Base-by-base conservation (phyloP, 1,284 basidiomycete species). In the Puccinia polysora region DNA sequence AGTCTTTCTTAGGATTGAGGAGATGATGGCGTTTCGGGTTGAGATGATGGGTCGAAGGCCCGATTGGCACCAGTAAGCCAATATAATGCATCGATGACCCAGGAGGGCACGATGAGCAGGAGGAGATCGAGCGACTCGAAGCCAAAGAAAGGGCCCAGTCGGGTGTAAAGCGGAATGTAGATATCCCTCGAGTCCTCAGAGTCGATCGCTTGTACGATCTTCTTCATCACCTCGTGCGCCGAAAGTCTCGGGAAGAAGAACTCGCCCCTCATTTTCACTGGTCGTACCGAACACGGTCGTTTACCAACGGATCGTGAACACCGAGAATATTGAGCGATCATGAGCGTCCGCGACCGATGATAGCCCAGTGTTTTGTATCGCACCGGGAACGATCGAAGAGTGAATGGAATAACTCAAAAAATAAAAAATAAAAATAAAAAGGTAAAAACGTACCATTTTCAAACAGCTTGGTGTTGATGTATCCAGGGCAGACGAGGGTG, bases 181-280 rank as follows among this genome's bases (percentile, higher is more conserved):
- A 94, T 84, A 15, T 84, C 84, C 68, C 84, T 83, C 14, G 87
- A 88, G 77, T 91, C 86, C 73, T 88, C 86, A 50, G 86, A 85
- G 77, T 93, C 89, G 55, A 96, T 79, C 0, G 87, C 86, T 10
- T 84, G 81, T 67, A 95, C 88, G 76, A 95, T 86, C n/a, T 82
- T 82, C 78, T 91, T 90, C 67, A 89, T 90, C 4, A 96, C 83
- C 1, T 84, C 82, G 53, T 89, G 83, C 0, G 91, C 88, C 58
- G 84, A 82, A 12, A 93, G 77, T 30, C 86, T 85, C 0, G 91
- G 91, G 47, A 86, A 83, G 75, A 91, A 83, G 81, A 93, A 93
- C 23, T 49, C 40, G 34, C 60, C 60, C 38, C 53, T 36, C 6
- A 53, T 53, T 47, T 30, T 58, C 36, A 68, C 65, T 68, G 8